Evolutionary conservation across 257 asterid genomes (phyloP), one percentile per base, ranked within the genome.

Genomic region (Avicennia marina): DNA sequence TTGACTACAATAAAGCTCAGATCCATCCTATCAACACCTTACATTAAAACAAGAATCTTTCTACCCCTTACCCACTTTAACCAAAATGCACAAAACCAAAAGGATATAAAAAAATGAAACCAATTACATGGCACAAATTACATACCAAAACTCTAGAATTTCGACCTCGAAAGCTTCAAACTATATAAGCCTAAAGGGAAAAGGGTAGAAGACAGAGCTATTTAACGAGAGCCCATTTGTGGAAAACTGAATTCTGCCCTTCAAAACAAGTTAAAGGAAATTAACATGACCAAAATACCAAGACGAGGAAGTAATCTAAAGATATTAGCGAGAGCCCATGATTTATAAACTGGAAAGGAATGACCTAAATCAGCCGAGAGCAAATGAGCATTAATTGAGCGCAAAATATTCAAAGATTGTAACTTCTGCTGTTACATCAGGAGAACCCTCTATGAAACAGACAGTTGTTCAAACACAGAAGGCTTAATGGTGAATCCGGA

Each of bases 301-400:
- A 53, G 64, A 53, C 46, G 38, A 13, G 15, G 65, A 29, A 51
- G 68, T 36, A 49, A 60, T 40, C 53, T 0, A 33, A 22, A 36
- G 44, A 55, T 72, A 66, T 66, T 69, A 79, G 62, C 75, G 82
- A 36, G 62, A 72, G 60, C 73, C 73, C 81, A 75, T 78, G 63
- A 55, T 55, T 59, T 52, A 53, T 49, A 53, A 17, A 61, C 47
- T 3, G 53, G 55, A 62, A 27, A 44, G 27, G 18, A 55, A 63
- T 60, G 60, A 12, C 17, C 65, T 50, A 67, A 42, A 61, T 54
- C 59, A 64, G 49, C 29, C 65, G 29, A 45, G 54, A 66, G 71
- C 55, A 52, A 66, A 69, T n/a, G 41, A 41, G 83, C 68, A 70
- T 62, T 59, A 39, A 72, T 24, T 60, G 69, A 48, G 26, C 0